Percentiles rank a stretch among this genome's conserved stretches.
Conservation (phyloP, 176 grass and related monocot genomes). For the Guadua angustifolia region DNA sequence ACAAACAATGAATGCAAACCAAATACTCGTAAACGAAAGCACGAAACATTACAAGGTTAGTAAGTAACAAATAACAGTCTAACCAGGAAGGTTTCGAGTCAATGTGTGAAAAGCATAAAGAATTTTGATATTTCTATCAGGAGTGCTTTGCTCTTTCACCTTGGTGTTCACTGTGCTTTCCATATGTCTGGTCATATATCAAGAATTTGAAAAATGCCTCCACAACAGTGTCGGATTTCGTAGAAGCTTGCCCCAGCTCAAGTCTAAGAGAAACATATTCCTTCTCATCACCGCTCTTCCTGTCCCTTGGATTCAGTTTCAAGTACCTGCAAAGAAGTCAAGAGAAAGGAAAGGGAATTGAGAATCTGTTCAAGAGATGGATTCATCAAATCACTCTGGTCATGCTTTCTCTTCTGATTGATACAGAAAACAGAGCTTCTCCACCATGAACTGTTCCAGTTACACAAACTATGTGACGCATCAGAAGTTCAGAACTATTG, state of each 20-base stretch:
- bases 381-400: not conserved
- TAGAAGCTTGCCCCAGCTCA: not conserved
- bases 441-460: not conserved
- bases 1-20: not conserved
- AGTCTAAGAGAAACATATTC: constrained; percentile 44
- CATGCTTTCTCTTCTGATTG: not conserved
- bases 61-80: not conserved
- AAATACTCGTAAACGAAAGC: not conserved
- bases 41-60: not conserved
- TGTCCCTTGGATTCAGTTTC: constrained; percentile 42
- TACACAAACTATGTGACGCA: no score
- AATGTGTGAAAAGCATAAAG: not conserved
- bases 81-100: not conserved
- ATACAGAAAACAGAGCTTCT: not conserved
- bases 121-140: not conserved
- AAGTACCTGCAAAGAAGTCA: constrained; percentile 28
- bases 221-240: constrained; percentile 8
- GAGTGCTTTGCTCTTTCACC: not conserved
- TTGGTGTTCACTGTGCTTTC: constrained; percentile 38
- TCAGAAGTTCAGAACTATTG: not conserved
- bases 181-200: constrained; percentile 43
- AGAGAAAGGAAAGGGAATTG: not conserved
- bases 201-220: constrained; percentile 42
- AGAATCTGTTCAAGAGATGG: not conserved
- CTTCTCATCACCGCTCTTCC: not conserved